phyloP scores from a whole-genome alignment of 768 basidiomycete species.

The Lactifluus pinguis region DNA sequence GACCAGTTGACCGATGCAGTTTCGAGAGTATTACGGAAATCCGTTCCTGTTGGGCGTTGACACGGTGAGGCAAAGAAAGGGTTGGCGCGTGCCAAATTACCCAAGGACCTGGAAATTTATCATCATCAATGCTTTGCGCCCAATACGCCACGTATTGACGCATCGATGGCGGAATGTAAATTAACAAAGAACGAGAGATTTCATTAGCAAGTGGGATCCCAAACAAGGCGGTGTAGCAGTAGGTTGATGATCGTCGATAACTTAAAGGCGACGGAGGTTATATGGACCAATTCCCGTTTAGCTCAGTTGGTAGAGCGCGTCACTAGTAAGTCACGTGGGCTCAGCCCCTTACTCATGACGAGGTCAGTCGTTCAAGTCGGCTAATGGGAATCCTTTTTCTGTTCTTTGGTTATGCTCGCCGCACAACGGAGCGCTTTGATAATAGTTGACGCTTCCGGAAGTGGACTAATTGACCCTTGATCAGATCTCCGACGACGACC shows the following conservation, averaged over 20 bases:
- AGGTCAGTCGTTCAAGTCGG: slow-evolving; percentile 62
- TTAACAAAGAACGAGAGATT: neutral
- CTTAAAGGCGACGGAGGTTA: neutral
- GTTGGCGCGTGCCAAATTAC: neutral
- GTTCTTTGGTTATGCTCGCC: neutral
- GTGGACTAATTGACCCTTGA: neutral
- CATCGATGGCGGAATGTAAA: neutral
- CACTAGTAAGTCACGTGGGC: slow-evolving; percentile 37
- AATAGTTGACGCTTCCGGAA: neutral
- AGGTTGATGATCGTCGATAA: neutral
- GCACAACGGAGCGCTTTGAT: slow-evolving; percentile 6
- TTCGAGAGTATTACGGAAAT: neutral
- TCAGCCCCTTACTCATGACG: slow-evolving; percentile 33
- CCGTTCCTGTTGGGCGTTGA: neutral
- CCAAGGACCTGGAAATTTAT: neutral
- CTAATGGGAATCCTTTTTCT: slow-evolving; percentile 25
- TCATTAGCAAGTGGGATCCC: neutral
- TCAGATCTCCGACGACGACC: neutral
- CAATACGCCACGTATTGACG: neutral
- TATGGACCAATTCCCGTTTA: slow-evolving; percentile 24
- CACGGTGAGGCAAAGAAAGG: neutral
- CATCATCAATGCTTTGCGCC: neutral
- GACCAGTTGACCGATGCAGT: neutral
- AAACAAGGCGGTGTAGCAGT: neutral
- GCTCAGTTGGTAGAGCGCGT: slow-evolving; percentile 51